phyloP scores from a whole-genome alignment of 352 stramenopile genomes.

The Globisporangium lucens region DNA sequence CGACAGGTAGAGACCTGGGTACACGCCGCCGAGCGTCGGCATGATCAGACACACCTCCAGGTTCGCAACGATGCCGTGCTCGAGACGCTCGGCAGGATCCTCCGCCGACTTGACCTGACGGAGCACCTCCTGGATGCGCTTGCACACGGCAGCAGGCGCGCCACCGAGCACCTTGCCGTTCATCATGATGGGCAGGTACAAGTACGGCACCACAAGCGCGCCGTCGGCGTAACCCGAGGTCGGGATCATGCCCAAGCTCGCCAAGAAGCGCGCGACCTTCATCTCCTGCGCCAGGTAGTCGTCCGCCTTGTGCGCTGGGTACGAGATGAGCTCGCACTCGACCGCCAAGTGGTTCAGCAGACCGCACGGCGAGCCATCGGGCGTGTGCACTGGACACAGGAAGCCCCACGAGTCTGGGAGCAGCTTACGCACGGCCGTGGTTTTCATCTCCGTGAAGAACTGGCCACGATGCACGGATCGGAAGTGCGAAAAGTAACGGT shows the following conservation, averaged over 20 bases:
- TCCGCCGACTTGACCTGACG: conserved; percentile 70
- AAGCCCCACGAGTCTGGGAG: conserved; percentile 99
- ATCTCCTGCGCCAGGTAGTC: conserved; percentile 72
- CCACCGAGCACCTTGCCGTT: conserved; percentile 96
- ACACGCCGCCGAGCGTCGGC: conserved; percentile 89
- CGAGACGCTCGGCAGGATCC: conserved; percentile 42
- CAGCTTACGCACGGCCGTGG: conserved; percentile 97
- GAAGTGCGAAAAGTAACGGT: conserved; percentile 99
- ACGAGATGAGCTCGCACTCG: conserved; percentile 86
- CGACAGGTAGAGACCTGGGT: conserved; percentile 97
- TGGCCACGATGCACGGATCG: conserved; percentile 97
- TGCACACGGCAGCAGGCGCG: conserved; percentile 83
- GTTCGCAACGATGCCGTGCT: conserved; percentile 70
- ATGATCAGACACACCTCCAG: conserved; percentile 83
- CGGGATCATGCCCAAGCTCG: conserved; percentile 81
- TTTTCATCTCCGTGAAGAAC: conserved; percentile 99
- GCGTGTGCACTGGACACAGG: conserved; percentile 99
- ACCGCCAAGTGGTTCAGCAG: conserved; percentile 98
- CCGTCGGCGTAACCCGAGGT: conserved; percentile 78
- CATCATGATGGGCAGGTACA: conserved; percentile 94
- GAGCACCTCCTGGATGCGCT: conserved; percentile 69
- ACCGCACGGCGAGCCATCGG: conserved; percentile 98
- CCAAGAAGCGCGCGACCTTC: conserved; percentile 73
- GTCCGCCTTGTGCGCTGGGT: conserved; percentile 70
- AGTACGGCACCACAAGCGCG: conserved; percentile 82